Evolutionary conservation across 371 early-diverging fungal genomes (phyloP), one percentile per base, ranked within the genome.

Genomic region (Saksenaea oblongispora): DNA sequence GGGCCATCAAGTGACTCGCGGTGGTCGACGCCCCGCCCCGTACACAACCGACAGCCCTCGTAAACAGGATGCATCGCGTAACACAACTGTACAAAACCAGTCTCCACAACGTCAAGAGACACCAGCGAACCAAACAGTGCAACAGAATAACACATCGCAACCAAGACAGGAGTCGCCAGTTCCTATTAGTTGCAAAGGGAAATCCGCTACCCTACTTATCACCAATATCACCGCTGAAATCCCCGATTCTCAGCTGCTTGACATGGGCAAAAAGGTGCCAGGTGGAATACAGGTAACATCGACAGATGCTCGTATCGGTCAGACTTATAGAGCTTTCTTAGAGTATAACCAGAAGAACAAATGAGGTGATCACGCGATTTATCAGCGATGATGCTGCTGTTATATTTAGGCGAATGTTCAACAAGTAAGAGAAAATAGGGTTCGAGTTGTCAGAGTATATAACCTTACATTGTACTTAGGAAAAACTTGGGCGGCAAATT

Each of bases 1-100:
- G 51, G 51, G 51, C n/a, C 51, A 47, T 47, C 51, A 47, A 47
- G 22, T 47, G 22, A 22, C 51, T 47, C 51, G 51, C 22, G 51
- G 24, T 5, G 51, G 18, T 10, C n/a, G 22, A 47, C 51, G 51
- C 5, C 51, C 51, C 3, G 5, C 51, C 8, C 51, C 51, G 5
- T 47, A 47, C 22, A n/a, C 51, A 22, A 47, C n/a, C 10, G 51
- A 47, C 4, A 47, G 22, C 11, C 24, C 11, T 18, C 22, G 51
- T 22, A 47, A 22, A 22, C 51, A 47, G 22, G 22, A 18, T 22
- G 22, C 3, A 10, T 17, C 51, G 11, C 22, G 51, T 22, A 47
- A 18, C 22, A 22, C 22, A 22, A 22, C 27, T 18, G 9, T 22
- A 47, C 51, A 47, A 47, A 22, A 47, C 22, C 51, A 47, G 24